These are phyloP conservation scores for Adiantum capillusveneris DNA, from an alignment of 75 land plant genomes.

Conservation along the genomic window DNA sequence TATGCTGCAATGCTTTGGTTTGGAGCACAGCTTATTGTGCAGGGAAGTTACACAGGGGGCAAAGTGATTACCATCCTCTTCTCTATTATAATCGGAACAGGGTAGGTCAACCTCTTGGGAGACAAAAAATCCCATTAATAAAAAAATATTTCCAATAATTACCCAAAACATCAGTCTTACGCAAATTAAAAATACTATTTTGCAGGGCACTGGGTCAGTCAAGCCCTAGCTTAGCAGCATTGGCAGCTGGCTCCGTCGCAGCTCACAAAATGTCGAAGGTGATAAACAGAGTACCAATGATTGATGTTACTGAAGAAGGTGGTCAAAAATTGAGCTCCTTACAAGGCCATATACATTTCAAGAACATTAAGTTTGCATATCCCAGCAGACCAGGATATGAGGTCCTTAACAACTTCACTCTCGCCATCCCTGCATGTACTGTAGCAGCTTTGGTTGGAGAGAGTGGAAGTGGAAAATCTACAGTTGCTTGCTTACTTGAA, in stretches of 20 bases:
- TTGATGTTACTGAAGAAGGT: slow-evolving; percentile 71
- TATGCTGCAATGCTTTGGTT: slow-evolving; percentile 4
- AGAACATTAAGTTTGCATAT: slow-evolving; percentile 80
- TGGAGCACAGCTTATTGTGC: slow-evolving; percentile 5
- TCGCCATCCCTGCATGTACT: slow-evolving; percentile 86
- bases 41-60: slow-evolving; percentile 2
- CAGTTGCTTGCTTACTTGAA: slow-evolving; percentile 83
- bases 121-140: too few species aligned
- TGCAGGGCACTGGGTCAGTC: too few species aligned
- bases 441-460: slow-evolving; percentile 95
- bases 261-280: too few species aligned
- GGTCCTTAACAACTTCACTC: slow-evolving; percentile 83
- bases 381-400: slow-evolving; percentile 80
- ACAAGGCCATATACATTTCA: slow-evolving; percentile 82
- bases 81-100: slow-evolving; percentile 5
- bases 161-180: too few species aligned
- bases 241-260: too few species aligned
- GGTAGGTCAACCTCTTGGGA: neutral
- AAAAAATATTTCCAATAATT: too few species aligned
- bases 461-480: slow-evolving; percentile 95
- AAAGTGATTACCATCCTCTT: slow-evolving; percentile 4
- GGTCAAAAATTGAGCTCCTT: slow-evolving; percentile 87
- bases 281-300: slow-evolving; percentile 30
- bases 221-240: too few species aligned
- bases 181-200: too few species aligned